Evolutionary conservation across 768 basidiomycete genomes (phyloP).

Genomic region (Agaricus sinodeliciosus): DNA sequence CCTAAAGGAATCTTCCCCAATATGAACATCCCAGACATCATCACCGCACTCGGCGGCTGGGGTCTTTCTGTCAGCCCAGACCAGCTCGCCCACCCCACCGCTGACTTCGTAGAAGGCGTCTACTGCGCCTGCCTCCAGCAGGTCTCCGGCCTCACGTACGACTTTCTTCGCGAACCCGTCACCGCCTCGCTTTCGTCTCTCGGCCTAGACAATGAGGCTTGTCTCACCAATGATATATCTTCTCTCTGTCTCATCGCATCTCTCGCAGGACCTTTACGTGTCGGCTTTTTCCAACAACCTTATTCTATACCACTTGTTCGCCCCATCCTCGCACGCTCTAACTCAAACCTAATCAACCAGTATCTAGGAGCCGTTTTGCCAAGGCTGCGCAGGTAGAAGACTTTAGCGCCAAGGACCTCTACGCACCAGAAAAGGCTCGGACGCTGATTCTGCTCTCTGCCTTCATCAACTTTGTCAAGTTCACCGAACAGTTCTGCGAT

Average conservation of each 20-base stretch:
- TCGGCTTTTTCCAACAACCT: slow-evolving; percentile 55
- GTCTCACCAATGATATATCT: slow-evolving; percentile 8
- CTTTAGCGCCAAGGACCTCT: slow-evolving; percentile 72
- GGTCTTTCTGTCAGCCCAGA: slow-evolving; percentile 59
- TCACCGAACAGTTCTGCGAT: slow-evolving; percentile 66
- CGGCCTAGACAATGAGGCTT: slow-evolving; percentile 49
- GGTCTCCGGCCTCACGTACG: slow-evolving; percentile 56
- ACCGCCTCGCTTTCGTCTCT: slow-evolving; percentile 47
- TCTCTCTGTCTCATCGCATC: background rate
- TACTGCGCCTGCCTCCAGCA: slow-evolving; percentile 70
- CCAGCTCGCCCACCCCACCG: slow-evolving; percentile 59
- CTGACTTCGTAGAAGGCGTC: slow-evolving; percentile 65
- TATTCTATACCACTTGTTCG: slow-evolving; percentile 63
- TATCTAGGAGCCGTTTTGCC: slow-evolving; percentile 57
- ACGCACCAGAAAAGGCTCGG: slow-evolving; percentile 65
- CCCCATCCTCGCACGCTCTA: background rate
- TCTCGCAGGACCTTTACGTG: slow-evolving; percentile 56
- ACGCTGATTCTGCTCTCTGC: slow-evolving; percentile 75
- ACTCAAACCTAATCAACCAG: slow-evolving; percentile 1
- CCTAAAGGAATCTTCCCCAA: slow-evolving; percentile 55
- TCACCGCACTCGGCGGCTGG: slow-evolving; percentile 61
- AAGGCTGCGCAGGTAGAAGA: slow-evolving; percentile 67
- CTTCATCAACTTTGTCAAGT: slow-evolving; percentile 92
- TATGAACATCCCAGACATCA: slow-evolving; percentile 59
- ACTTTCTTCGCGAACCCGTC: slow-evolving; percentile 51